Base-by-base conservation (phyloP, 1,139 yeast genomes). In the Meyerozyma sp. region DNA sequence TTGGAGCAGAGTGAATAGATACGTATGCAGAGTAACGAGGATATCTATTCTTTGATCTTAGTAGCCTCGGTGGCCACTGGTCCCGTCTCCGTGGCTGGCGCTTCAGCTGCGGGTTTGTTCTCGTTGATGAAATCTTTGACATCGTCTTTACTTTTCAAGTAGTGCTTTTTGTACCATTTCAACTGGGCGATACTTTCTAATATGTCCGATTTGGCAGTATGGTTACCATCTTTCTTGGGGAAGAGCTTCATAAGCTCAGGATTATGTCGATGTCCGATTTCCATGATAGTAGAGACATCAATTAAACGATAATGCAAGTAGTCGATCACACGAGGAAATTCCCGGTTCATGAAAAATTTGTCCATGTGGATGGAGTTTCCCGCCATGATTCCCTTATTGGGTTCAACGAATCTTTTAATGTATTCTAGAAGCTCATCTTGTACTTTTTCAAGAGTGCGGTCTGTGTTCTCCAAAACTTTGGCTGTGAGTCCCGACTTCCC, bases 301-400 rank as follows among this genome's bases (percentile, higher is more conserved):
- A 94, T 76, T 42, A 91, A 73, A 42, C 99, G 74, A 61, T 94
- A 93, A 58, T 84, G 91, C 50, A 93, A 68, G 56, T 79, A 82
- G 26, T 84, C 83, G 20, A 82, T 63, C 6, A 89, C 82, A 40
- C 72, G 61, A 1, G 98, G 98, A 66, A 93, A 82, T 55, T 93
- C 96, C 41, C 79, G 74, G 59, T 81, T 68, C 85, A 94, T 77
- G 64, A 93, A 94, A 46, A 85, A 73, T 47, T 90, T 78, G 62
- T 94, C 99, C 82, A 89, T 85, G 61, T 94, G 97, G 23, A 94
- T 81, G 0, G 95, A 78, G 56, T 91, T 93, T 1, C 99, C 99
- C 0, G 96, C 96, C 47, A 94, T 65, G 0, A 93, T 64, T 1
- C 87, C 96, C 4, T 62, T 58, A 7, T 77, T 70, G 14, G 69